These are phyloP conservation scores for Botrytis galanthina DNA, from an alignment of 2,329 filamentous ascomycete species.

Conservation along the genomic window DNA sequence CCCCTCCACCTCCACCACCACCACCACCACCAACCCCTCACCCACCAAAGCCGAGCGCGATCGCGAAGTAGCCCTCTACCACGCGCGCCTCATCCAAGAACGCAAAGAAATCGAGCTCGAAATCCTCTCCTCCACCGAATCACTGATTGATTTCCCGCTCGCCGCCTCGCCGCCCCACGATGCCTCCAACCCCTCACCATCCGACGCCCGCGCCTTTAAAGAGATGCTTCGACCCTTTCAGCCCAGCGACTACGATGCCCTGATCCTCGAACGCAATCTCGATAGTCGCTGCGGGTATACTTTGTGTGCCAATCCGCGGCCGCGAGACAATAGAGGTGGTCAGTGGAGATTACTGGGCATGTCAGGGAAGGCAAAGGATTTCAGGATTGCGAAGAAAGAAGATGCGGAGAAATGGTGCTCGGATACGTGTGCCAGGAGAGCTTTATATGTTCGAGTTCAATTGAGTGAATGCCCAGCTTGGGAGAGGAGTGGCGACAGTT, in stretches of 20 bases:
- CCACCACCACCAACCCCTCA: conserved; percentile 24
- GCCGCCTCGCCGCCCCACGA: conserved; percentile 47
- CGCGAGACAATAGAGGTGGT: conserved; percentile 54
- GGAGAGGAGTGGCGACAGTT: conserved; percentile 56
- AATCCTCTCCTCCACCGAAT: conserved; percentile 71
- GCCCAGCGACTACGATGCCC: conserved; percentile 82
- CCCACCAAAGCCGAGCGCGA: conserved; percentile 45
- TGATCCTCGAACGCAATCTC: conserved; percentile 86
- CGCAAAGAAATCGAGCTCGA: conserved; percentile 74
- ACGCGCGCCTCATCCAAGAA: conserved; percentile 78
- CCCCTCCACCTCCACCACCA: conserved; percentile 40
- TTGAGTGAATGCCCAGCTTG: conserved; percentile 81
- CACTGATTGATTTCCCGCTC: conserved; percentile 43
- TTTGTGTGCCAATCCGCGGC: conserved; percentile 68
- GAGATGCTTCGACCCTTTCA: conserved; percentile 70
- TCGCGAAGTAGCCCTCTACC: conserved; percentile 69
- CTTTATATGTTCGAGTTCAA: conserved; percentile 85
- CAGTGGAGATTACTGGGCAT: conserved; percentile 65
- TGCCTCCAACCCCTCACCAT: conserved; percentile 50
- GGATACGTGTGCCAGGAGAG: conserved; percentile 71
- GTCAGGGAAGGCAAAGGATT: conserved; percentile 51
- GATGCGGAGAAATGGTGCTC: conserved; percentile 88
- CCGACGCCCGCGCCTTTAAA: conserved; percentile 66
- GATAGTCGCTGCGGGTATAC: conserved; percentile 79
- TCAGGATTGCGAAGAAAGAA: conserved; percentile 66